Evolutionary conservation across 495 filamentous ascomycete species (phyloP), one percentile per base, ranked within the genome.

Genomic region (Penicillium paxilli): DNA sequence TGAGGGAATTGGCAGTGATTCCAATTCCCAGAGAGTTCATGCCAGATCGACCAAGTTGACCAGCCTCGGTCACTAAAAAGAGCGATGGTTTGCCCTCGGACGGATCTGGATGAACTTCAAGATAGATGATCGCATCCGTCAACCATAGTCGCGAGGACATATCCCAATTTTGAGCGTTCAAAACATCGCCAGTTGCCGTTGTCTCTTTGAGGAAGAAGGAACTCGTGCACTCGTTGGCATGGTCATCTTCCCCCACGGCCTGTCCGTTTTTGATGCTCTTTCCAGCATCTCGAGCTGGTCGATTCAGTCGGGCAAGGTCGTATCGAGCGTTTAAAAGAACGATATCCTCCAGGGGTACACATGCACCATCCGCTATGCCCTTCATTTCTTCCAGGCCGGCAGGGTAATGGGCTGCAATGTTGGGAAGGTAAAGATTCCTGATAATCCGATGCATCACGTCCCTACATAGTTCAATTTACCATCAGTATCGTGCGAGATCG

Each of bases 101-200:
- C 0, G 52, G 19, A 10, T 54, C 38, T 17, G 57, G 60, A 28
- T 54, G 57, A 14, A 68, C 47, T 51, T 70, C 63, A 49, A 70
- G 63, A 23, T 57, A 61, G 26, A 68, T 54, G 9, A 65, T 37
- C 10, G 51, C 22, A 26, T 63, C 51, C 9, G 57, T 20, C 22
- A 44, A 33, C n/a, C 35, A 51, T 10, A 60, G 30, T 10, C 44
- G 51, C 17, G 38, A 44, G 14, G 52, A 51, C 55, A 49, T 63
- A 44, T 69, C 66, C 66, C 63, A 69, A 44, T 69, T 69, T 40
- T 69, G 66, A n/a, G 49, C 47, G 14, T 46, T 58, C 23, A 62
- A 51, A 1, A 54, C 52, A 44, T 55, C 51, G 10, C 66, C 55
- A 22, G 41, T 25, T 9, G 21, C 38, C 6, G 61, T 64, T 9